These are phyloP conservation scores for Rhodomyrtus tomentosa DNA, from an alignment of 345 rosid species.

Conservation along the genomic window DNA sequence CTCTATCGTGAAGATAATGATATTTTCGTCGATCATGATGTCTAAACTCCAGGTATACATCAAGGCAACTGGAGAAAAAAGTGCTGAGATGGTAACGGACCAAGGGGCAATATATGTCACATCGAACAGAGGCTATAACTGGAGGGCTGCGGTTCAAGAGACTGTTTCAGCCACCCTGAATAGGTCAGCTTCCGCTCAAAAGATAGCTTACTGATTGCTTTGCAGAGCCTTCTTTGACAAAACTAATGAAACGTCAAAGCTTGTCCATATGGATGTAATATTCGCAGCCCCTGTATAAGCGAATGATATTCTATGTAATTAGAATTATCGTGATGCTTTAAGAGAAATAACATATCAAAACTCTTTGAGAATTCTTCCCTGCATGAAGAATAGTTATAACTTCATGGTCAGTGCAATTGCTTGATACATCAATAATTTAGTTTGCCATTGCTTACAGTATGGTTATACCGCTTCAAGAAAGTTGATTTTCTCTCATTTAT, in stretches of 20 bases:
- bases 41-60: conserved; percentile 58
- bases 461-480: neutral
- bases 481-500: neutral
- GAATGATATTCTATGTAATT: neutral
- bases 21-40: neutral
- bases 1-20: neutral
- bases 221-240: neutral
- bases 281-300: neutral
- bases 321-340: neutral
- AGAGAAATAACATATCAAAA: neutral
- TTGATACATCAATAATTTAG: neutral
- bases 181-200: conserved; percentile 27
- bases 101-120: conserved; percentile 93
- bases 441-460: neutral
- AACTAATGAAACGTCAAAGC: neutral
- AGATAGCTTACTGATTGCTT: neutral
- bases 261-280: neutral
- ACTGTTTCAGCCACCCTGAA: conserved; percentile 91
- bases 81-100: conserved; percentile 96
- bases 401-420: neutral
- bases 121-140: conserved; percentile 79
- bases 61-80: conserved; percentile 84
- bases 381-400: neutral
- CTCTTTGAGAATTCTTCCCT: neutral
- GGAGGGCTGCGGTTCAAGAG: conserved; percentile 96